Evolutionary conservation across 2,329 filamentous ascomycete species (phyloP).

Genomic region (Scolecobasidium constrictum): DNA sequence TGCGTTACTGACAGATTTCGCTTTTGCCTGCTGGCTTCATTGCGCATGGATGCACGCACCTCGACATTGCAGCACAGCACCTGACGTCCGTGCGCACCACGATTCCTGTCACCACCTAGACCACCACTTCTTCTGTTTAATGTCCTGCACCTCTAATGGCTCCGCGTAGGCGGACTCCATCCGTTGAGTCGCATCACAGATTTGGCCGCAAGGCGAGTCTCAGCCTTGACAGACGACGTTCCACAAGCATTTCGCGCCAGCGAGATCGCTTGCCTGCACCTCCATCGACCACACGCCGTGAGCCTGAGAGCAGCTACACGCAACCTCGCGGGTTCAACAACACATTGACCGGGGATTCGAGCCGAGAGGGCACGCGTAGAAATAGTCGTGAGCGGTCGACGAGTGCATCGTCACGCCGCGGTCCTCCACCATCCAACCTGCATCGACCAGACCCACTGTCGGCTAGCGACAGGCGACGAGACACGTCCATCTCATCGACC

Average conservation of each 20-base stretch:
- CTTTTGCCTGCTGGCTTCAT: too few relatives aligned
- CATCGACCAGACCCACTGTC: conserved; percentile 22
- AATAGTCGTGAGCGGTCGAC: conserved; percentile 18
- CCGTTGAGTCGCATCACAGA: conserved; percentile 5
- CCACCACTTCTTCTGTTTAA: conserved; percentile 1
- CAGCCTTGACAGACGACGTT: conserved; percentile 6
- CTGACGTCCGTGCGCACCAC: background rate
- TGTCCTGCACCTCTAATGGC: conserved; percentile 7
- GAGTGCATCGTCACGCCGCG: conserved; percentile 12
- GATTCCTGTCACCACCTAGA: conserved; percentile 1
- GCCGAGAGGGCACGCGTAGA: conserved; percentile 19
- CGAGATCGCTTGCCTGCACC: conserved; percentile 5
- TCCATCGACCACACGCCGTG: background rate
- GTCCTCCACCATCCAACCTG: conserved; percentile 15
- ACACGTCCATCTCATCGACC: conserved; percentile 25
- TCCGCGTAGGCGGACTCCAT: conserved; percentile 7
- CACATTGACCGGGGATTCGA: conserved; percentile 1
- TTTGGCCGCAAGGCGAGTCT: conserved; percentile 3
- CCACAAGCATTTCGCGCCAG: background rate
- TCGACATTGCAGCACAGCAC: background rate
- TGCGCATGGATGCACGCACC: background rate
- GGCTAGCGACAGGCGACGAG: conserved; percentile 15
- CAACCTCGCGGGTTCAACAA: background rate
- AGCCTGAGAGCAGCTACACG: background rate
- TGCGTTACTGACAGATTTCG: too few relatives aligned